Percentiles rank a stretch among this genome's conserved stretches.
phyloP scores from a whole-genome alignment of 495 filamentous ascomycete genomes.

The Niebla homalea region DNA sequence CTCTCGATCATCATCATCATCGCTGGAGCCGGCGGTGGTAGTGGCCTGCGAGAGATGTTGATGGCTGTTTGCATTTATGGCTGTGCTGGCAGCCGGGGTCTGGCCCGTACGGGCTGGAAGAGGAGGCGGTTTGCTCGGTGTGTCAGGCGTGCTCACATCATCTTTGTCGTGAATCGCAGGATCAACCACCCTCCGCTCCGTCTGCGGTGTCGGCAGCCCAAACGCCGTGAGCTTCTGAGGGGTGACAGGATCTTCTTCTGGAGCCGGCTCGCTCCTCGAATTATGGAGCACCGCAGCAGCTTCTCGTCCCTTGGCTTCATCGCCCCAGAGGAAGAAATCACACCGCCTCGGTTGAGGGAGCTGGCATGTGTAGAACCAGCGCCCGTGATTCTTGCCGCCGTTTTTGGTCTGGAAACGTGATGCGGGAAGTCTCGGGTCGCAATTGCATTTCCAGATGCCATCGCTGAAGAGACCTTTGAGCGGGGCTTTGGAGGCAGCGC shows the following conservation, averaged over 20 bases:
- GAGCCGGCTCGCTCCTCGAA: conserved; percentile 27
- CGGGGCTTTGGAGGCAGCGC: conserved; percentile 17
- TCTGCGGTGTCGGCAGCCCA: conserved; percentile 12
- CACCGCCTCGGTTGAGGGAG: conserved; percentile 38
- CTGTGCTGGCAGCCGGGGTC: background rate
- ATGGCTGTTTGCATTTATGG: conserved; percentile 12
- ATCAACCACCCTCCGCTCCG: background rate
- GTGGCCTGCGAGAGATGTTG: conserved; percentile 3
- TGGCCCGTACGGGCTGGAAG: conserved; percentile 9
- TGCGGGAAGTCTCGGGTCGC: conserved; percentile 47
- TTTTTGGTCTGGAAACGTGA: conserved; percentile 50
- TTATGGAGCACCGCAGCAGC: conserved; percentile 37
- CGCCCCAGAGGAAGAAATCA: conserved; percentile 59
- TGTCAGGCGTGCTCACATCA: conserved; percentile 13
- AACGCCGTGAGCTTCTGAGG: conserved; percentile 10
- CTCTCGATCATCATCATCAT: conserved; percentile 20
- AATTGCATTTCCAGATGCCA: conserved; percentile 52
- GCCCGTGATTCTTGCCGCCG: conserved; percentile 49
- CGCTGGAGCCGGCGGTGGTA: conserved; percentile 22
- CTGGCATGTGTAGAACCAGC: conserved; percentile 56
- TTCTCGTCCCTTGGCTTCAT: conserved; percentile 46
- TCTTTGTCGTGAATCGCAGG: background rate
- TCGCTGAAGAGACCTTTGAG: conserved; percentile 43
- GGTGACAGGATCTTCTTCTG: conserved; percentile 10
- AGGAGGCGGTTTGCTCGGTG: conserved; percentile 19